Percentiles rank a stretch among this genome's conserved stretches.
phyloP scores from a whole-genome alignment of 1,284 basidiomycete genomes.

The Microbotryum saponariae region DNA sequence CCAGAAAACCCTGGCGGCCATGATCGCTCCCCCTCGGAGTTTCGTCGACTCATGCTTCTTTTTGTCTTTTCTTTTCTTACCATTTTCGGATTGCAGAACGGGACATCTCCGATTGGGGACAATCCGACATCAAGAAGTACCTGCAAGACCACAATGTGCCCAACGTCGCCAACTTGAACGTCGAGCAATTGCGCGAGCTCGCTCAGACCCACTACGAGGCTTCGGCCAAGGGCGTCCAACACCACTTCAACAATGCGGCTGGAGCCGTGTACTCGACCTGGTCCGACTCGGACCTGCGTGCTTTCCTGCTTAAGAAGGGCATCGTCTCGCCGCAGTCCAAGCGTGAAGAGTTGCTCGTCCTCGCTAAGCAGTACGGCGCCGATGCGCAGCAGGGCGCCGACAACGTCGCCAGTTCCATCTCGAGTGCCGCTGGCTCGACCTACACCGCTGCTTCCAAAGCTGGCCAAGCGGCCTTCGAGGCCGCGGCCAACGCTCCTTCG shows the following conservation, averaged over 20 bases:
- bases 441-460: constrained; percentile 49
- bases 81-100: background rate
- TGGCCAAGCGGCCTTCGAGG: constrained; percentile 52
- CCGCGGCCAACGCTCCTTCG: constrained; percentile 38
- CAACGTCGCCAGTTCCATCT: constrained; percentile 12
- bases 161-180: constrained; percentile 44
- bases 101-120: constrained; percentile 27
- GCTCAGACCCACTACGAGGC: constrained; percentile 34
- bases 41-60: background rate
- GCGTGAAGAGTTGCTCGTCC: constrained; percentile 65
- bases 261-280: constrained; percentile 51
- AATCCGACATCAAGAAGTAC: constrained; percentile 21
- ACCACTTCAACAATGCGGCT: constrained; percentile 52
- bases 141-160: constrained; percentile 56
- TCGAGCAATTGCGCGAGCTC: constrained; percentile 35
- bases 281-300: constrained; percentile 70
- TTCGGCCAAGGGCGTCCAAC: constrained; percentile 54
- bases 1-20: constrained; percentile 1
- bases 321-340: constrained; percentile 70
- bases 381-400: constrained; percentile 2
- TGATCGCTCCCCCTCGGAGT: background rate
- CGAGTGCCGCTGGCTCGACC: constrained; percentile 49
- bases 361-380: constrained; percentile 59
- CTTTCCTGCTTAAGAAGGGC: constrained; percentile 79
- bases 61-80: background rate